Base-by-base conservation (phyloP, 352 stramenopile genomes). In the Blastocystis sp. region DNA sequence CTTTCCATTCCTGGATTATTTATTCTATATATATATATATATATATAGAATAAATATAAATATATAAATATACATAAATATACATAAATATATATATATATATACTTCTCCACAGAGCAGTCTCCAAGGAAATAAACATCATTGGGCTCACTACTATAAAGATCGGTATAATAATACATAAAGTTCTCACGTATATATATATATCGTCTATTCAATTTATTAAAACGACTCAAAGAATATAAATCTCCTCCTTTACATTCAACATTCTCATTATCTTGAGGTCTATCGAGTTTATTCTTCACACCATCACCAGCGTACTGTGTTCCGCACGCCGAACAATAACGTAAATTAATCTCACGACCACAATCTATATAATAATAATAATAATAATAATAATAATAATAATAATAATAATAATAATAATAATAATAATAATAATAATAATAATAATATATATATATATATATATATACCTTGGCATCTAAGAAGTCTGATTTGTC, bases 181-280 rank as follows among this genome's bases (percentile, higher is more conserved):
- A 86, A 86, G 36, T 81, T 83, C 59, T 78, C 78, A 56, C 84
- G 77, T 11, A 87, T 65, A 18, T 80, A 74, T 67, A 83, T 84
- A 64, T 83, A 73, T 28, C 76, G 73, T 65, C 80, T 81, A 68
- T 79, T 83, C 77, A 85, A 84, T 36, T 82, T 76, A 0, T 78
- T 76, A n/a, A 85, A 66, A 9, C 76, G 75, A 13, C 72, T 54
- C 10, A 45, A 25, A 13, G 28, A 30, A 32, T 34, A 62, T 28
- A 62, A 34, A 6, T 34, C 3, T 3, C 52, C 52, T 11, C 35
- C 33, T 30, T 52, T 35, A 32, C 54, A 39, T 42, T 62, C 42
- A 19, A 62, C 35, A 2, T 62, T 42, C 18, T 23, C 13, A 39
- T 62, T 54, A 27, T 4, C 9, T 52, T 30, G 9, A n/a, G 52